Evolutionary conservation across 495 filamentous ascomycete genomes (phyloP), one percentile per base, ranked within the genome.

Genomic region (Lasiosphaeriaceae sp.): DNA sequence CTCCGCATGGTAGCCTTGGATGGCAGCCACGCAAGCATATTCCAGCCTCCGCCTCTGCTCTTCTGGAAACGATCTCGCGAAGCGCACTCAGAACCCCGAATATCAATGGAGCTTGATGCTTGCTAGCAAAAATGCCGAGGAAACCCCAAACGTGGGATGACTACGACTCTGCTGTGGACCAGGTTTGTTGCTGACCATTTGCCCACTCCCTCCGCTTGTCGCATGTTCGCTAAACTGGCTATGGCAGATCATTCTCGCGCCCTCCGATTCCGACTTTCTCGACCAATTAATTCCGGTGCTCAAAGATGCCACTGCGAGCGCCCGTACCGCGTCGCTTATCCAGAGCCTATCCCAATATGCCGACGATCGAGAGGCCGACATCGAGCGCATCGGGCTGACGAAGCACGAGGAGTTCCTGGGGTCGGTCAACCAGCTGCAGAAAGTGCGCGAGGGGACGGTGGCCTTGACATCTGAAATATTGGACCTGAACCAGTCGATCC

Each of bases 401-500:
- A 96, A 97, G 64, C 94, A 97, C 67, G 93, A 97, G 65, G 94
- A 96, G 56, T 99, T 99, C 66, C 86, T 97, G 31, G 83, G 77
- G 21, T 96, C 93, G 7, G 90, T 97, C 60, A 94, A 93, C 64
- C 90, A 96, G 62, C 83, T 99, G 19, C 89, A 96, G 54, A 84
- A 86, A 39, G 91, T 96, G 19, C 85, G 92, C 48, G 88, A 96
- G 71, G 92, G 90, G 12, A 96, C 92, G 0, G 89, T 92, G 6
- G 79, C 82, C 49, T 72, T 99, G 54, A 97, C 92, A 0, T 80
- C 86, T n/a, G 90, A 97, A 71, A 97, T 97, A 57, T 77, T 97
- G 57, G 82, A 89, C 56, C 79, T 99, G 55, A 97, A 96, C 64
- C 88, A 95, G 65, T 92, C 90, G 17, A 97, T 97, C 46, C 95